phyloP scores from a whole-genome alignment of 2,329 filamentous ascomycete species.

The Fusarium liriodendri region DNA sequence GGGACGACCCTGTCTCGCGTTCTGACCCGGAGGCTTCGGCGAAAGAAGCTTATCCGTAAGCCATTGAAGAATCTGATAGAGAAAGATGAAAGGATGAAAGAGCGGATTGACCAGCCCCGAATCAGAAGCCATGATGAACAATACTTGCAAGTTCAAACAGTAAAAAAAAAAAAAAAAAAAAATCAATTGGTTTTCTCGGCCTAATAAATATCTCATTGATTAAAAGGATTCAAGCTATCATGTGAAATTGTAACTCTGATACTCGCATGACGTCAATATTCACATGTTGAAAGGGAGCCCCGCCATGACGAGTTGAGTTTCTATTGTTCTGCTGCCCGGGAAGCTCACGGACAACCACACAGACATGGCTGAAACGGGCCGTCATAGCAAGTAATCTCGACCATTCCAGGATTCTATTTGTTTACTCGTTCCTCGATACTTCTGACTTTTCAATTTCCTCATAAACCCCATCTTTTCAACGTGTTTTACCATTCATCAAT shows the following conservation, averaged over 20 bases:
- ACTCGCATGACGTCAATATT: constrained; percentile 42
- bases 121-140: constrained; percentile 46
- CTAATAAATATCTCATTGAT: background rate
- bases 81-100: constrained; percentile 67
- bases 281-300: constrained; percentile 19
- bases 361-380: constrained; percentile 28
- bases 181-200: background rate
- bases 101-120: constrained; percentile 53
- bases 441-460: background rate
- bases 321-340: constrained; percentile 8
- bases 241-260: constrained; percentile 21
- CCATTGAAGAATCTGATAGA: constrained; percentile 75
- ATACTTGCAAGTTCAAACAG: background rate
- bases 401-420: constrained; percentile 27
- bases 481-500: background rate
- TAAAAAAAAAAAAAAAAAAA: background rate
- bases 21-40: constrained; percentile 73
- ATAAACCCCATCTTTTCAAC: background rate
- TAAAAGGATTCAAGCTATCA: constrained; percentile 1
- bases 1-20: constrained; percentile 67
- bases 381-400: constrained; percentile 7
- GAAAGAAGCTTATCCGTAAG: constrained; percentile 73
- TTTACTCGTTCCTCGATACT: background rate
- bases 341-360: constrained; percentile 15
- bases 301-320: constrained; percentile 29